Base-by-base conservation (phyloP, 176 grass and related monocot genomes). In the Hordeum marinum region DNA sequence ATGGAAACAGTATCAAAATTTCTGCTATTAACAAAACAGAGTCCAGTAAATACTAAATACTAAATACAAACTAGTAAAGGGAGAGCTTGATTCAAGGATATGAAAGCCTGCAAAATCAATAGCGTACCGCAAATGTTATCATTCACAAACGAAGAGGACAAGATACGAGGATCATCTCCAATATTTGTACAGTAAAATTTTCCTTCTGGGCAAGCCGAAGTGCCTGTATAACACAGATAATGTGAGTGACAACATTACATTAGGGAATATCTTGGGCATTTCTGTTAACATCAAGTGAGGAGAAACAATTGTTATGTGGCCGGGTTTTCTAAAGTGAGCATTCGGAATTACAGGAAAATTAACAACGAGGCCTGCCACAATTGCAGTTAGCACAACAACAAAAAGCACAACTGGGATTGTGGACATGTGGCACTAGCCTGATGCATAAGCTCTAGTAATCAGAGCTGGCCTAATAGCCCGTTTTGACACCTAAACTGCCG, bases 61-160 rank as follows among this genome's bases (percentile, higher is more conserved):
- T 13, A 29, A 29, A 29, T 29, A 29, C 29, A 29, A 76, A 76
- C 15, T 89, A 85, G 27, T 7, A 26, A 9, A 8, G 54, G 20
- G 18, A 57, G 6, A 8, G 54, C 54, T 21, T 57, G 54, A 21
- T 57, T 46, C 26, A 73, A 46, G 39, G 41, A 26, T 46, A 18
- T 29, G 13, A 74, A 60, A 52, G 20, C 76, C 11, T 61, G 39
- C 35, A 78, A 82, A 72, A 83, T 14, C 68, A 75, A 83, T 41
- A 72, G 80, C 82, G 70, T 95, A 98, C 96, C 93, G 5, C 96
- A 99, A 69, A 99, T 91, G 52, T 78, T 29, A 86, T 99, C 96
- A 92, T 99, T 99, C 81, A 99, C 93, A 72, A 92, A 77, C 3
- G 96, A 99, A 85, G 96, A 99, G 75, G 96, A 99, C 82, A 99